These are phyloP conservation scores for Rostrohypoxylon terebratum DNA, from an alignment of 495 filamentous ascomycete genomes.

Conservation along the genomic window DNA sequence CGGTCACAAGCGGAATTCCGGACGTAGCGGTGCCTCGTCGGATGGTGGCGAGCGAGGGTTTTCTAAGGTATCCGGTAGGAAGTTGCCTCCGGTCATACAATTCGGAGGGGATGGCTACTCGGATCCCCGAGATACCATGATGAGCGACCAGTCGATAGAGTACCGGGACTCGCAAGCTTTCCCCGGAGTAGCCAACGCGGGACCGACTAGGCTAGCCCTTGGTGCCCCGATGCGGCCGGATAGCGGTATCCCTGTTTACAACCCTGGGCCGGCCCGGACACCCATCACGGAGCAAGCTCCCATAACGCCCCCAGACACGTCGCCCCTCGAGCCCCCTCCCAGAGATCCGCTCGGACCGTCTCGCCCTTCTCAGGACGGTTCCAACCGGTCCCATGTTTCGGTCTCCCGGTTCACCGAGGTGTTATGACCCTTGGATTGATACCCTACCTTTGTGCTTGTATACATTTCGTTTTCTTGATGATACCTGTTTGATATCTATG, in stretches of 20 bases:
- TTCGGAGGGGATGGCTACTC: slow-evolving; percentile 78
- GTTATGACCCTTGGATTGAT: slow-evolving; percentile 54
- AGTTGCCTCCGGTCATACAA: slow-evolving; percentile 76
- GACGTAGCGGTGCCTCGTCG: slow-evolving; percentile 54
- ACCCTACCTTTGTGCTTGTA: slow-evolving; percentile 32
- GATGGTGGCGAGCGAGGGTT: slow-evolving; percentile 63
- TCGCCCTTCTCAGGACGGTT: slow-evolving; percentile 59
- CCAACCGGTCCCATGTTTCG: slow-evolving; percentile 53
- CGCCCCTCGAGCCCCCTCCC: slow-evolving; percentile 39
- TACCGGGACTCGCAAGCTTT: slow-evolving; percentile 63
- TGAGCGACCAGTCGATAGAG: slow-evolving; percentile 61
- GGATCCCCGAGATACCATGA: slow-evolving; percentile 62
- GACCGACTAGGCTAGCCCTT: slow-evolving; percentile 52
- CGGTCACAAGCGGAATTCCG: slow-evolving; percentile 61
- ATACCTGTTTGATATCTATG: slow-evolving; percentile 44
- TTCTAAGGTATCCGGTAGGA: slow-evolving; percentile 73
- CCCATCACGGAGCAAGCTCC: slow-evolving; percentile 57
- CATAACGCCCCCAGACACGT: slow-evolving; percentile 50
- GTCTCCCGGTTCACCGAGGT: slow-evolving; percentile 65
- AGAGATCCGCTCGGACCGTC: slow-evolving; percentile 58
- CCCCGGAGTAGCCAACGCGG: slow-evolving; percentile 49
- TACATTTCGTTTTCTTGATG: slow-evolving; percentile 42
- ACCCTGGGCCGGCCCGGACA: slow-evolving; percentile 59
- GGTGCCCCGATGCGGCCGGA: slow-evolving; percentile 62
- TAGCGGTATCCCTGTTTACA: slow-evolving; percentile 58